These are phyloP conservation scores for Tulasnella sp. DNA, from an alignment of 768 basidiomycete genomes.

Conservation along the genomic window DNA sequence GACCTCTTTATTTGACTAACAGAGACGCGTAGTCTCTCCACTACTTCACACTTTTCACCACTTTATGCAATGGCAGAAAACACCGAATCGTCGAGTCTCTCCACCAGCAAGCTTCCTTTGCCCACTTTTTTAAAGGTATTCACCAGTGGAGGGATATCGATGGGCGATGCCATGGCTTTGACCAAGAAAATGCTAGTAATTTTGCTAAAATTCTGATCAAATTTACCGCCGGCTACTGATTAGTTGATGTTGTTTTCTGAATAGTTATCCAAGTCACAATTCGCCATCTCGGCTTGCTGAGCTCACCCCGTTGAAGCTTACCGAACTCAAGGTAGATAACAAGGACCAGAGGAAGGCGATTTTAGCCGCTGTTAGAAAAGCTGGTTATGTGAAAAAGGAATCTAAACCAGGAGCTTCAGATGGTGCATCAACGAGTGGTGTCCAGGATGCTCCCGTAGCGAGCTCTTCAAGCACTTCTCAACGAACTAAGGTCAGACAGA, in stretches of 20 bases:
- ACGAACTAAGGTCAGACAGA: no score
- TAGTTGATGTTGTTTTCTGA: background rate
- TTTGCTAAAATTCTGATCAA: background rate
- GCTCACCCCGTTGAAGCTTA: slow-evolving; percentile 49
- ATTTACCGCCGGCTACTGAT: background rate
- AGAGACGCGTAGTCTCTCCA: no score
- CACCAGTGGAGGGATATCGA: slow-evolving; percentile 41
- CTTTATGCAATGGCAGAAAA: background rate
- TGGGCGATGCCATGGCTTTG: slow-evolving; percentile 54
- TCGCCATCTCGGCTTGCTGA: slow-evolving; percentile 43
- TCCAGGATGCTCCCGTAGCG: slow-evolving; percentile 9
- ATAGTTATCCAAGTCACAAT: slow-evolving; percentile 59
- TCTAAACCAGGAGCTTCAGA: background rate
- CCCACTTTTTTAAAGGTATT: slow-evolving; percentile 56
- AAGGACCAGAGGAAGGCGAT: slow-evolving; percentile 52
- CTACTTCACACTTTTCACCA: no score
- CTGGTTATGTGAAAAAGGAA: slow-evolving; percentile 34
- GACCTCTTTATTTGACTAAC: no score
- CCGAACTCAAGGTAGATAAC: slow-evolving; percentile 42
- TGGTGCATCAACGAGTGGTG: no score
- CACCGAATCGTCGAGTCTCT: background rate
- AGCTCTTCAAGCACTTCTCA: background rate
- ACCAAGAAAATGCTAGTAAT: slow-evolving; percentile 52
- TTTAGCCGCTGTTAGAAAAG: slow-evolving; percentile 47
- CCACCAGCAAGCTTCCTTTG: slow-evolving; percentile 37